A percentile compares a stretch with the other conserved stretches of the same genome.
These are phyloP conservation scores for Paxillus ammoniavirescens DNA, from an alignment of 768 basidiomycete genomes.

Conservation along the genomic window DNA sequence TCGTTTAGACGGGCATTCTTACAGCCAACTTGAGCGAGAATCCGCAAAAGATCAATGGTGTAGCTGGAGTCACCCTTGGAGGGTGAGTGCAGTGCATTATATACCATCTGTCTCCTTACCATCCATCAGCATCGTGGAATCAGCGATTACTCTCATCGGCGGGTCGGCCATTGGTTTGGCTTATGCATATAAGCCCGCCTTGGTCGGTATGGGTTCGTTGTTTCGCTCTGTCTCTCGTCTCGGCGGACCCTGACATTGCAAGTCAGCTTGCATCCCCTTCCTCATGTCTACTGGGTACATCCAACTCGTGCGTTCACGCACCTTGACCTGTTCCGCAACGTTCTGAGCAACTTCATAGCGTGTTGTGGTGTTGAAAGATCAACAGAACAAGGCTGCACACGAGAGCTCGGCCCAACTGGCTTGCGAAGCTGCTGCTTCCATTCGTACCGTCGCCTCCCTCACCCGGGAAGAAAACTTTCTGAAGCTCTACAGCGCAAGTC, in stretches of 20 bases:
- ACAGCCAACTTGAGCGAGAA: slow-evolving; percentile 81
- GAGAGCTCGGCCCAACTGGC: slow-evolving; percentile 83
- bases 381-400: slow-evolving; percentile 77
- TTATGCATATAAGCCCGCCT: slow-evolving; percentile 74
- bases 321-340: slow-evolving; percentile 25
- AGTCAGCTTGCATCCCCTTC: slow-evolving; percentile 59
- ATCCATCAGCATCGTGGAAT: slow-evolving; percentile 68
- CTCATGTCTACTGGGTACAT: slow-evolving; percentile 74
- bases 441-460: slow-evolving; percentile 86
- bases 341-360: slow-evolving; percentile 37
- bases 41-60: slow-evolving; percentile 85
- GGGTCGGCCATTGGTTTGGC: slow-evolving; percentile 75
- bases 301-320: slow-evolving; percentile 52
- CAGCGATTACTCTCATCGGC: slow-evolving; percentile 57
- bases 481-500: slow-evolving; percentile 60
- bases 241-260: neutral
- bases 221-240: neutral
- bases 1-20: slow-evolving; percentile 68
- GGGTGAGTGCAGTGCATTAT: slow-evolving; percentile 42
- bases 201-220: slow-evolving; percentile 70
- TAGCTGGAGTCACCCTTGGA: slow-evolving; percentile 86
- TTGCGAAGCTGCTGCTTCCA: slow-evolving; percentile 87
- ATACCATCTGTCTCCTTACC: neutral
- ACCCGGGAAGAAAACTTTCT: slow-evolving; percentile 84
- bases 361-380: slow-evolving; percentile 87